These are phyloP conservation scores for Parietaria judaica DNA, from an alignment of 306 rosid genomes.

Conservation along the genomic window DNA sequence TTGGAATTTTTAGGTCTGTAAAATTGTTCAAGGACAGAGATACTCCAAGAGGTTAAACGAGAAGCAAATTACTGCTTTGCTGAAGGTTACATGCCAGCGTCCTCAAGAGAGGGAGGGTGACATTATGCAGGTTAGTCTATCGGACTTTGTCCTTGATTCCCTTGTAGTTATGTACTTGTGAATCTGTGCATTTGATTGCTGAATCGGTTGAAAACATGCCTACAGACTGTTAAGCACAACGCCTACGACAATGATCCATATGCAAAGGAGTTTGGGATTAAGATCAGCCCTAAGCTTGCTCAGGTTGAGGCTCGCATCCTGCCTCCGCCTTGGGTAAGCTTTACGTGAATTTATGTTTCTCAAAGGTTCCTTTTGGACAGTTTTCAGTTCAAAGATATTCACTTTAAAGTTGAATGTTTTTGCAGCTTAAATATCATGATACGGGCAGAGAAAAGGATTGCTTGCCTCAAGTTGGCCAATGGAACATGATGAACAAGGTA, in stretches of 20 bases:
- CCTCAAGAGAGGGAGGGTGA: constrained; percentile 79
- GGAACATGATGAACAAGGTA: constrained; percentile 99
- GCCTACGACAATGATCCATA: constrained; percentile 78
- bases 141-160: too few species aligned
- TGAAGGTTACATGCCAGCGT: constrained; percentile 90
- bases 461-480: constrained; percentile 93
- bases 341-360: not conserved
- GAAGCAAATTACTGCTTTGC: constrained; percentile 78
- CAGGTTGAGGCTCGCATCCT: constrained; percentile 98
- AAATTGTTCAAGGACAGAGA: constrained; percentile 92
- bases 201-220: not conserved
- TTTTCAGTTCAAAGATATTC: not conserved
- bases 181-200: not conserved
- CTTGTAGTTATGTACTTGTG: not conserved
- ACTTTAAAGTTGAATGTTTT: not conserved
- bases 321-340: constrained; percentile 84
- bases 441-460: constrained; percentile 94
- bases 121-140: constrained; percentile 55
- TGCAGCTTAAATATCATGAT: constrained; percentile 84
- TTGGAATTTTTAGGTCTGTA: constrained; percentile 87
- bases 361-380: not conserved
- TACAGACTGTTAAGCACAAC: constrained; percentile 79
- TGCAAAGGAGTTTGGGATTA: constrained; percentile 88
- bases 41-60: constrained; percentile 82
- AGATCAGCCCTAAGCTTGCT: constrained; percentile 80